A percentile compares a stretch with the other conserved stretches of the same genome.
Conservation (phyloP, 176 grass and related monocot species). For the Saccharum spontaneum region DNA sequence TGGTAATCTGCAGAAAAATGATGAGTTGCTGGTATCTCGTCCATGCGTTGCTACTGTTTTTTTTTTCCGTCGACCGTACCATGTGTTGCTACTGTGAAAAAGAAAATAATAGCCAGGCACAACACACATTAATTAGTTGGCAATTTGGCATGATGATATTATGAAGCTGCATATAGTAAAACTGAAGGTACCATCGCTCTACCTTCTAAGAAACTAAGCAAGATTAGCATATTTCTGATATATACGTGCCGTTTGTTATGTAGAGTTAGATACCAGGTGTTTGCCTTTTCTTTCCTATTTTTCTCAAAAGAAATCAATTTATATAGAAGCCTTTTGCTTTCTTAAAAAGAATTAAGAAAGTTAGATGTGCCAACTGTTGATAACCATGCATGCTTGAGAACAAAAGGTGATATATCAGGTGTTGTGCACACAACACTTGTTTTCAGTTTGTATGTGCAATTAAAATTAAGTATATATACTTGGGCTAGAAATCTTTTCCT, state of each 20-base stretch:
- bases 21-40: too few relatives aligned
- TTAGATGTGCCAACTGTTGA: neutral
- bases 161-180: neutral
- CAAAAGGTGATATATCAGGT: neutral
- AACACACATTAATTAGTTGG: neutral
- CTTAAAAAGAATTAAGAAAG: neutral
- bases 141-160: neutral
- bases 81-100: neutral
- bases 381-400: neutral
- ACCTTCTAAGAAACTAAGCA: too few relatives aligned
- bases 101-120: neutral
- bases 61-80: too few relatives aligned
- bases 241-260: neutral
- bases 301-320: neutral
- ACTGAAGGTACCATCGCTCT: neutral
- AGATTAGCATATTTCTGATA: too few relatives aligned
- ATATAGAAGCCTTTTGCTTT: neutral
- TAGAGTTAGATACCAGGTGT: neutral
- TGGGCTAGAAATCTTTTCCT: neutral
- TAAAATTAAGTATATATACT: neutral
- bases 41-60: too few relatives aligned
- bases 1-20: too few relatives aligned
- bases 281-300: neutral
- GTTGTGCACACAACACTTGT: neutral
- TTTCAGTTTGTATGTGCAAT: neutral